Percentiles rank a stretch among this genome's conserved stretches.
These are phyloP conservation scores for Metschnikowia continentalis DNA, from an alignment of 805 yeast species.

Conservation along the genomic window DNA sequence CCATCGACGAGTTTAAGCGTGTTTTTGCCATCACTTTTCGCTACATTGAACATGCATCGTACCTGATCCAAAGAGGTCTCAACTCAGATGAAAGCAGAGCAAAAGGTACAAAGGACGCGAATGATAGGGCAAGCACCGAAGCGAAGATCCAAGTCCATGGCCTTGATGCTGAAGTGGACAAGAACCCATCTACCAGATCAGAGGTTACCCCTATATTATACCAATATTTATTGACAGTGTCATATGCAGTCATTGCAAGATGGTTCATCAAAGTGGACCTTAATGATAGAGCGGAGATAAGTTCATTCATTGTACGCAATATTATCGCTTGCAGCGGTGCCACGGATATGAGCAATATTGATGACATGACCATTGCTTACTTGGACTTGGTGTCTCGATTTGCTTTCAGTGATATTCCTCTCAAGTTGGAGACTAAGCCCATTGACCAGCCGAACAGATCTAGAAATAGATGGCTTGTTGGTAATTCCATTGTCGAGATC, in stretches of 20 bases:
- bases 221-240: conserved; percentile 56
- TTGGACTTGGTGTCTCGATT: conserved; percentile 67
- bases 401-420: conserved; percentile 59
- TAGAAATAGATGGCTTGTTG: conserved; percentile 54
- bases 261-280: conserved; percentile 68
- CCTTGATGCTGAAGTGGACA: conserved; percentile 49
- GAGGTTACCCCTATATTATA: conserved; percentile 50
- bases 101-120: conserved; percentile 7
- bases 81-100: conserved; percentile 7
- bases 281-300: conserved; percentile 53
- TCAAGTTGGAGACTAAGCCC: conserved; percentile 34
- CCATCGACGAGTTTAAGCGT: conserved; percentile 69
- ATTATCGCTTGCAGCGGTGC: conserved; percentile 35
- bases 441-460: conserved; percentile 5
- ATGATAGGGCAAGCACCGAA: neutral
- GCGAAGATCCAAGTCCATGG: conserved; percentile 25
- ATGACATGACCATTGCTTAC: conserved; percentile 57
- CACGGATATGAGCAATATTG: conserved; percentile 25
- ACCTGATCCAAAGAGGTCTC: conserved; percentile 31
- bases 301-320: conserved; percentile 60
- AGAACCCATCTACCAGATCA: conserved; percentile 49
- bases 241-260: conserved; percentile 62
- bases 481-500: conserved; percentile 53
- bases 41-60: conserved; percentile 68
- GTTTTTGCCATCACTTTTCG: conserved; percentile 83